Percentiles rank a stretch among this genome's conserved stretches.
phyloP scores from a whole-genome alignment of 176 grass and related monocot species.

The Avena sativa region DNA sequence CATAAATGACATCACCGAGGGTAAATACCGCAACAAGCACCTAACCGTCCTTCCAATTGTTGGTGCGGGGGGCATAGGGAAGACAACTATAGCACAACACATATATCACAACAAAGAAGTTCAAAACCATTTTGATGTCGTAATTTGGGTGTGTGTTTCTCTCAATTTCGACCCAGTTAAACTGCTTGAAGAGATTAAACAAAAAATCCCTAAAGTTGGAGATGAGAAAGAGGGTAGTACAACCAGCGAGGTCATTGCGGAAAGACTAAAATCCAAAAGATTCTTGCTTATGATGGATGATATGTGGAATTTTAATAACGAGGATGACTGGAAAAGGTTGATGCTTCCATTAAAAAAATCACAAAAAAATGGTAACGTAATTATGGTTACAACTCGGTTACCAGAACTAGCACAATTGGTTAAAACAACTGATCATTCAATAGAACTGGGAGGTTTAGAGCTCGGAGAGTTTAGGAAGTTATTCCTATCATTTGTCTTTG shows the following conservation, averaged over 20 bases:
- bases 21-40: not conserved
- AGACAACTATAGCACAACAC: not conserved
- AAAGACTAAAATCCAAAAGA: too few relatives aligned
- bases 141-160: not conserved
- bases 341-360: not conserved
- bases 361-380: not conserved
- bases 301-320: not conserved
- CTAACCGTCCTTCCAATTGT: not conserved
- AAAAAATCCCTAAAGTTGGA: too few relatives aligned
- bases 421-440: not conserved
- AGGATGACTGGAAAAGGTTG: not conserved
- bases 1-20: not conserved
- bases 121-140: not conserved
- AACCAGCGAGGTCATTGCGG: too few relatives aligned
- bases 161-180: too few relatives aligned
- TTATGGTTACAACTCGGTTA: conserved; percentile 13
- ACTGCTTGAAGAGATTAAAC: too few relatives aligned
- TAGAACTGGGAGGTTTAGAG: conserved; percentile 11
- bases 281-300: too few relatives aligned
- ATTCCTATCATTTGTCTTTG: conserved; percentile 22
- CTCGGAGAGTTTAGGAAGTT: not conserved
- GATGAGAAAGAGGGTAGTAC: too few relatives aligned
- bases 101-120: conserved; percentile 5
- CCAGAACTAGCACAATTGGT: not conserved
- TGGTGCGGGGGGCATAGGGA: not conserved